Base-by-base conservation (phyloP, 2,329 filamentous ascomycete genomes). In the Ceratocystis papillata region DNA sequence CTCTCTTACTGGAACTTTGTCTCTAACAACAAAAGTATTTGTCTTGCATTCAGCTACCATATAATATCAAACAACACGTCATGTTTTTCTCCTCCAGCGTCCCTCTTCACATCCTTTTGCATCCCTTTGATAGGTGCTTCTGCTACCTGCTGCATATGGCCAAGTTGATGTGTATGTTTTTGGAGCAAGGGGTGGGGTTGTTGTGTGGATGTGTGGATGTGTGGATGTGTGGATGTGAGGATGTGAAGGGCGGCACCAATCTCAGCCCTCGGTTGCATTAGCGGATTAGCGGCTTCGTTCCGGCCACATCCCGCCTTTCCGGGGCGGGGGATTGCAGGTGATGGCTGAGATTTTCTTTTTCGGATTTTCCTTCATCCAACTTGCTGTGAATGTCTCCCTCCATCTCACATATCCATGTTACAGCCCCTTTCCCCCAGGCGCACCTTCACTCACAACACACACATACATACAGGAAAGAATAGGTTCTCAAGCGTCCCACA, bases 271-370 rank as follows among this genome's bases (percentile, higher is more conserved):
- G 55, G 25, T 59, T 33, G 55, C 55, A 59, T 59, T 30, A 30
- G 55, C 55, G 28, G 55, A 30, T 37, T 30, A 30, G 55, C 55
- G 28, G 55, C 55, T 30, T 59, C 33, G 55, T 59, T 59, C 55
- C 55, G 28, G 55, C 5, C 17, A 33, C 28, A 25, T 59, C 55
- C 55, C 28, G 55, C 17, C 25, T 8, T 59, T 59, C 28, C 28
- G 55, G 55, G 30, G 55, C 55, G 55, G 28, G 28, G 53, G 53
- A 5, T 59, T 37, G 55, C 25, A 59, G 20, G 28, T 30, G 5
- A 33, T 33, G 55, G 28, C 55, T 59, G 15, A 8, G 8, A 20
- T 8, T 17, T 59, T 17, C 28, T 59, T 50, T 50, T 50, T 50
- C 22, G 0, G 5, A 20, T 22, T 20, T 50, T 22, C n/a, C 7